Percentiles rank a stretch among this genome's conserved stretches.
phyloP scores from a whole-genome alignment of 2,329 filamentous ascomycete species.

The Stachybotrys chartarum region DNA sequence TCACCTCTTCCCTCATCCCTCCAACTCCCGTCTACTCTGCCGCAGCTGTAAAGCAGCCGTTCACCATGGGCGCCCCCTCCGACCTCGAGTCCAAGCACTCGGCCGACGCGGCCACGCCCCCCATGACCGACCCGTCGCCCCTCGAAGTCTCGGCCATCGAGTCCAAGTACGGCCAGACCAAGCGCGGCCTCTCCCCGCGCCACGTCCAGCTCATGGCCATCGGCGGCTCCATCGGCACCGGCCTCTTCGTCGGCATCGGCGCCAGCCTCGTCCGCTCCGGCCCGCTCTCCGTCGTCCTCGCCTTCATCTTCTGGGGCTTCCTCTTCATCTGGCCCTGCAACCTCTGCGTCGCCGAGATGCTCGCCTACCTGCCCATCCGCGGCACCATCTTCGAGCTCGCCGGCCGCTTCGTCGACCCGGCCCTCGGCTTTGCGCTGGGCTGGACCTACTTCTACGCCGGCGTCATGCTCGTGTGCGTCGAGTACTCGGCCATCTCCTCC shows the following conservation, averaged over 20 bases:
- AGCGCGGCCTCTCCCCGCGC: conserved; percentile 44
- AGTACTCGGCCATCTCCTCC: conserved; percentile 23
- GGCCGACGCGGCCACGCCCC: not conserved
- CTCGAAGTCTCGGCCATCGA: not conserved
- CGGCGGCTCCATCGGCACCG: conserved; percentile 49
- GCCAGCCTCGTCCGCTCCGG: conserved; percentile 49
- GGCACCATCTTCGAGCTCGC: not conserved
- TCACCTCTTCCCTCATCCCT: not conserved
- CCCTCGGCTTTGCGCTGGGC: not conserved
- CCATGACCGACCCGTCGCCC: not conserved
- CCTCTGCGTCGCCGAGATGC: not conserved
- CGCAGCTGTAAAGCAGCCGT: not conserved
- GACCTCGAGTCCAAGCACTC: not conserved
- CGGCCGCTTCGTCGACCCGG: conserved; percentile 3
- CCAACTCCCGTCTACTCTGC: not conserved
- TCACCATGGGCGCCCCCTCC: not conserved
- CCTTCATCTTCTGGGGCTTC: conserved; percentile 48
- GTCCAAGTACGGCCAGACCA: not conserved
- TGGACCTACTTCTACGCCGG: conserved; percentile 25
- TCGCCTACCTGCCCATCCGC: not conserved
- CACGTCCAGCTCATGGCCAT: conserved; percentile 62
- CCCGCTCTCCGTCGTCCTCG: conserved; percentile 48
- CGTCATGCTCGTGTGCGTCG: conserved; percentile 23
- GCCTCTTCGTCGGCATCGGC: conserved; percentile 53
- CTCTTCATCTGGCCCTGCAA: conserved; percentile 43